Percentiles rank a stretch among this genome's conserved stretches.
These are phyloP conservation scores for Lasiodiplodia hormozganensis DNA, from an alignment of 2,329 filamentous ascomycete species.

Conservation along the genomic window DNA sequence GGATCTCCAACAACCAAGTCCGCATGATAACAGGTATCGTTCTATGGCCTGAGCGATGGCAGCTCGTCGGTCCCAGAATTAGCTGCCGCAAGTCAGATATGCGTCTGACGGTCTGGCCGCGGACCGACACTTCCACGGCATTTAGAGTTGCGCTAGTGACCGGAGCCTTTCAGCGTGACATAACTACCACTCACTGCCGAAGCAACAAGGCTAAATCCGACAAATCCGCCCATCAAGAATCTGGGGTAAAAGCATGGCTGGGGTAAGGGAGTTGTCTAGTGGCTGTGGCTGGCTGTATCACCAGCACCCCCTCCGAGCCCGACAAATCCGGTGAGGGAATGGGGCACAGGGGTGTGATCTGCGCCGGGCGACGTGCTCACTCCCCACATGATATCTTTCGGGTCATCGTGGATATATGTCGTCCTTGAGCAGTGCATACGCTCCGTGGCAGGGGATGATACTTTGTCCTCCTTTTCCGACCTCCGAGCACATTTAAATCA, in stretches of 20 bases:
- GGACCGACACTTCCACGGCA: neutral
- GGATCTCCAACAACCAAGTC: conserved; percentile 1
- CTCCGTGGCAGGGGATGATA: neutral
- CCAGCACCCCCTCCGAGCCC: neutral
- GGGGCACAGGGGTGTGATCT: neutral
- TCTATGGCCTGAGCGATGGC: neutral
- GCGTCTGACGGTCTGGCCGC: neutral
- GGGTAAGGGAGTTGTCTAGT: neutral
- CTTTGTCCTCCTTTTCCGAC: neutral
- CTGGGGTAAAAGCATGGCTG: conserved; percentile 20
- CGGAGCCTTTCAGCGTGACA: neutral
- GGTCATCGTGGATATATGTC: neutral
- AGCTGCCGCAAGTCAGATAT: neutral
- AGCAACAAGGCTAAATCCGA: conserved; percentile 18
- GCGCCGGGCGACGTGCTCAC: neutral
- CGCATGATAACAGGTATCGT: neutral
- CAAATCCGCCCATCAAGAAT: conserved; percentile 20
- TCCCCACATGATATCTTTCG: conserved; percentile 3
- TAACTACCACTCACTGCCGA: conserved; percentile 6
- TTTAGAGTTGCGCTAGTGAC: conserved; percentile 20
- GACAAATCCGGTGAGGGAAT: conserved; percentile 6
- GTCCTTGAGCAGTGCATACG: neutral
- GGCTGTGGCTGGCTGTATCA: neutral
- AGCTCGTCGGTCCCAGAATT: neutral
- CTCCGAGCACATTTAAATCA: neutral